These are phyloP conservation scores for Zygosaccharomyces pseudobailii DNA, from an alignment of 1,139 yeast species.

Conservation along the genomic window DNA sequence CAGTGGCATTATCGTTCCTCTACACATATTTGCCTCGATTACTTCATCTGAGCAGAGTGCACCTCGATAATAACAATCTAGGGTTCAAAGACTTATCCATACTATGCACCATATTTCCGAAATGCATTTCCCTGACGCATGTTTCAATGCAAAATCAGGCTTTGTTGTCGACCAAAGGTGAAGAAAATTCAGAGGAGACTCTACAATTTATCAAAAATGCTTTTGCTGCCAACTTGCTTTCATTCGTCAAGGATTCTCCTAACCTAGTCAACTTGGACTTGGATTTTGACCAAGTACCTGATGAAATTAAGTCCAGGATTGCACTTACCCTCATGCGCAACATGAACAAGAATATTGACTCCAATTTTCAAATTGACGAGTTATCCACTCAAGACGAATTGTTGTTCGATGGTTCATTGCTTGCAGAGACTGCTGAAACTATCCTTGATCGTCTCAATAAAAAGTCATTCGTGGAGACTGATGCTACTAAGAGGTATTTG, in stretches of 20 bases:
- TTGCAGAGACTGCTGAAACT: slow-evolving; percentile 65
- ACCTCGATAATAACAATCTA: slow-evolving; percentile 70
- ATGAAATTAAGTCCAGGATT: slow-evolving; percentile 67
- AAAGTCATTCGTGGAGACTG: slow-evolving; percentile 28
- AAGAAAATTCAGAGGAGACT: slow-evolving; percentile 4
- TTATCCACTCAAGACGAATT: slow-evolving; percentile 42
- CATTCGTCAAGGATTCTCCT: slow-evolving; percentile 62
- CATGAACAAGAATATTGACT: slow-evolving; percentile 59
- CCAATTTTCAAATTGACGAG: slow-evolving; percentile 36
- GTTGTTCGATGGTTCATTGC: slow-evolving; percentile 49
- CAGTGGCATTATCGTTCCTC: slow-evolving; percentile 59
- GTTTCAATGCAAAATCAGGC: slow-evolving; percentile 60
- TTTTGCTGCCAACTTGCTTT: slow-evolving; percentile 57
- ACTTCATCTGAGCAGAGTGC: slow-evolving; percentile 62
- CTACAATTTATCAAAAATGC: slow-evolving; percentile 31
- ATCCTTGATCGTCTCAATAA: slow-evolving; percentile 40
- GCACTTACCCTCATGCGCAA: slow-evolving; percentile 80
- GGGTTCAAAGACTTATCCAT: slow-evolving; percentile 59
- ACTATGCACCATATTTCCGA: slow-evolving; percentile 64
- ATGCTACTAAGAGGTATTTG: slow-evolving; percentile 38
- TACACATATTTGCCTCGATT: slow-evolving; percentile 62
- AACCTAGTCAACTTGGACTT: slow-evolving; percentile 67
- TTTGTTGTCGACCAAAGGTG: neutral
- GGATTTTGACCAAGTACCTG: slow-evolving; percentile 64
- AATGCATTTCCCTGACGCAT: slow-evolving; percentile 66